These are phyloP conservation scores for Lodderomyces margitis DNA, from an alignment of 1,139 yeast genomes.

Conservation along the genomic window DNA sequence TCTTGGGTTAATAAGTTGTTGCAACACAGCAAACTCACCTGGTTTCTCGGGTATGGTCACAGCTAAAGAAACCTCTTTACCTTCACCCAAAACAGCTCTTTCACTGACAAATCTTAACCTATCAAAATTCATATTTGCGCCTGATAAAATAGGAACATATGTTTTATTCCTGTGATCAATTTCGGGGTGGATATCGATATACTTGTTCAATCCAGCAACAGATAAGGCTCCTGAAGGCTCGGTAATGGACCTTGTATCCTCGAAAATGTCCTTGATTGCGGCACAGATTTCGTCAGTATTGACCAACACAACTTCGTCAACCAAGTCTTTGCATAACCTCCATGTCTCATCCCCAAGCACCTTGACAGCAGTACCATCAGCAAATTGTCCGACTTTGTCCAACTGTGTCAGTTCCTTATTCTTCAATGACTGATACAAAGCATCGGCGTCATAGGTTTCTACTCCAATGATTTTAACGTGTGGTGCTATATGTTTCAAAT, in stretches of 20 bases:
- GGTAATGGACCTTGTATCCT: conserved; percentile 88
- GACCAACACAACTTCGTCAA: conserved; percentile 86
- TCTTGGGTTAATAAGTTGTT: conserved; percentile 77
- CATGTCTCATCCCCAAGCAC: conserved; percentile 88
- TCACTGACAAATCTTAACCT: conserved; percentile 95
- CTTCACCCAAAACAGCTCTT: conserved; percentile 97
- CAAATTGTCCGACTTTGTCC: conserved; percentile 86
- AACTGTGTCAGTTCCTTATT: conserved; percentile 54
- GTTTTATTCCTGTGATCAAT: conserved; percentile 69
- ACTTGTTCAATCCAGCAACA: conserved; percentile 91
- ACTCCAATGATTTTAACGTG: conserved; percentile 95
- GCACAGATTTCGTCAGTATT: conserved; percentile 96
- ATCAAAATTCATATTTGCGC: conserved; percentile 98
- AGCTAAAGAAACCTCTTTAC: conserved; percentile 88
- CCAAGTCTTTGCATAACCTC: conserved; percentile 70
- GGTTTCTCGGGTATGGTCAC: conserved; percentile 90
- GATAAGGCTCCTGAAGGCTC: conserved; percentile 98
- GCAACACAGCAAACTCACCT: conserved; percentile 81
- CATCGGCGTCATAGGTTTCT: conserved; percentile 94
- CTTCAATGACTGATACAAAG: conserved; percentile 72
- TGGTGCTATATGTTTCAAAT: conserved; percentile 94
- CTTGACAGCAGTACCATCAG: conserved; percentile 99
- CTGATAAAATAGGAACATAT: conserved; percentile 84
- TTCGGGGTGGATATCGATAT: conserved; percentile 63
- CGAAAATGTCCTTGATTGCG: conserved; percentile 93